Conservation (phyloP, 495 filamentous ascomycete genomes). For the Penicillium longicatenatum region DNA sequence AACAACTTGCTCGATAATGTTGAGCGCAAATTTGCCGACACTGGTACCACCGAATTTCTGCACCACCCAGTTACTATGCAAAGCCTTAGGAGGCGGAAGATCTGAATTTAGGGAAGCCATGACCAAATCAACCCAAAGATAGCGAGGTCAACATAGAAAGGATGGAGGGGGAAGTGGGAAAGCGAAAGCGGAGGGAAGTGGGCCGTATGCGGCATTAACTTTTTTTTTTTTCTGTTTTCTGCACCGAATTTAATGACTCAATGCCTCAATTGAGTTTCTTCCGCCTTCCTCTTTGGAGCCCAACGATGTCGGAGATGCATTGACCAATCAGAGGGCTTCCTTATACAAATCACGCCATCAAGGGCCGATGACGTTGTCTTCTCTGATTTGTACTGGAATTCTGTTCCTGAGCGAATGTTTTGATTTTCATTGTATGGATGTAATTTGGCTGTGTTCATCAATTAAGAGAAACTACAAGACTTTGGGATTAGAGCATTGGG, state of each 20-base stretch:
- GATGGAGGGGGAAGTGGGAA: conserved; percentile 10
- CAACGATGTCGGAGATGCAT: conserved; percentile 21
- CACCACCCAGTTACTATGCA: conserved; percentile 64
- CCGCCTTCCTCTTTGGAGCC: conserved; percentile 26
- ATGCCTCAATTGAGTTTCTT: conserved; percentile 20
- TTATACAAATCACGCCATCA: conserved; percentile 2
- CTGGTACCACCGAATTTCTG: conserved; percentile 87
- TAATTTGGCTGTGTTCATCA: not conserved
- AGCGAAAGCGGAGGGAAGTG: conserved; percentile 44
- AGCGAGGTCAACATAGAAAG: conserved; percentile 9
- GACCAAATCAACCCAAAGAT: conserved; percentile 14
- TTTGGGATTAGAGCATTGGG: not conserved
- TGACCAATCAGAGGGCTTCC: not conserved
- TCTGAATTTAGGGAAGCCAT: conserved; percentile 27
- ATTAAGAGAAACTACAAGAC: not conserved
- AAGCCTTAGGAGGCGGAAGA: conserved; percentile 10
- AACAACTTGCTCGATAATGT: conserved; percentile 76
- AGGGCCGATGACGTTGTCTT: conserved; percentile 1
- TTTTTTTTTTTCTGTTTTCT: conserved; percentile 18
- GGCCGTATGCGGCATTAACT: conserved; percentile 18
- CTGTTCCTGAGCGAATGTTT: too few relatives aligned
- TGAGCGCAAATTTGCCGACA: conserved; percentile 65
- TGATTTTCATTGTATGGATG: not conserved
- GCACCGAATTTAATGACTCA: not conserved
- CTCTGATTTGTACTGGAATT: too few relatives aligned